These are phyloP conservation scores for Porphyrellus cyaneotinctus DNA, from an alignment of 768 basidiomycete species.

Conservation along the genomic window DNA sequence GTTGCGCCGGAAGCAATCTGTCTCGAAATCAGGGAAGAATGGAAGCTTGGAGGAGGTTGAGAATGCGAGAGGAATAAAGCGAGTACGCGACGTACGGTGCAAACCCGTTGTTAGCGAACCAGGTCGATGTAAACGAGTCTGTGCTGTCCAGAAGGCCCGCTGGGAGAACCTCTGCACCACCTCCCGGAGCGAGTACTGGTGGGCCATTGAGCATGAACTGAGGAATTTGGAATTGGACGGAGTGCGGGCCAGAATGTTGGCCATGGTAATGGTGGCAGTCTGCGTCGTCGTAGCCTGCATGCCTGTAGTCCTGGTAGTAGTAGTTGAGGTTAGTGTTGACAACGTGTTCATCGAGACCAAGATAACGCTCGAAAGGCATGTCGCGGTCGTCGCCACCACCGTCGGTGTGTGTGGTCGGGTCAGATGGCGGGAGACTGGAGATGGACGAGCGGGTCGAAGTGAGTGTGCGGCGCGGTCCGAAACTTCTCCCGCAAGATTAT, in stretches of 20 bases:
- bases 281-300: slow-evolving; percentile 6
- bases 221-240: slow-evolving; percentile 58
- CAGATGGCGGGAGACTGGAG: not conserved
- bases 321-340: slow-evolving; percentile 4
- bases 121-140: slow-evolving; percentile 36
- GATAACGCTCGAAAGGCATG: slow-evolving; percentile 44
- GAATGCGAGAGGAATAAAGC: not conserved
- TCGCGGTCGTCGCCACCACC: slow-evolving; percentile 5
- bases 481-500: slow-evolving; percentile 2
- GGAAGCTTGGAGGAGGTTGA: slow-evolving; percentile 25
- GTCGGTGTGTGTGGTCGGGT: slow-evolving; percentile 1
- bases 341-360: slow-evolving; percentile 23
- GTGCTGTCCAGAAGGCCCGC: slow-evolving; percentile 33
- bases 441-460: too few relatives aligned
- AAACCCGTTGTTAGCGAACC: slow-evolving; percentile 51
- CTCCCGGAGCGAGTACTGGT: slow-evolving; percentile 63
- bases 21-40: slow-evolving; percentile 15
- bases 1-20: slow-evolving; percentile 2
- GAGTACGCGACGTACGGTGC: slow-evolving; percentile 18
- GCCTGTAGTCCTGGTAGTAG: slow-evolving; percentile 14
- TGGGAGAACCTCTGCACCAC: slow-evolving; percentile 72
- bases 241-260: slow-evolving; percentile 14
- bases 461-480: not conserved
- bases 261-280: slow-evolving; percentile 7
- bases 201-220: slow-evolving; percentile 55